phyloP scores from a whole-genome alignment of 2,329 filamentous ascomycete species.

The Pyrenophora tritici-repentis region DNA sequence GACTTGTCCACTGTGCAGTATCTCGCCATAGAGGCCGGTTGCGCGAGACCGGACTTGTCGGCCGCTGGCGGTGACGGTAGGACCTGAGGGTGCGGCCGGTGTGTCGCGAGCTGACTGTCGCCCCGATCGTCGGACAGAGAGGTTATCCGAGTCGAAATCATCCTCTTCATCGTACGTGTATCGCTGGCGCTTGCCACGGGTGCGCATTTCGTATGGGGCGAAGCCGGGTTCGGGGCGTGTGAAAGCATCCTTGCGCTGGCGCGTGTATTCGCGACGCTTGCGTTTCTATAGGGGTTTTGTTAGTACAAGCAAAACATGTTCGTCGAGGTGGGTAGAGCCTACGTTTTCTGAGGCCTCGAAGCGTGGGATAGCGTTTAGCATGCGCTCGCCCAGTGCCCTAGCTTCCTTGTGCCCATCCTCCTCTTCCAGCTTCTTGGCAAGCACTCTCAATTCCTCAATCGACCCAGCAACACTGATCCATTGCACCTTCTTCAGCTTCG shows the following conservation, averaged over 20 bases:
- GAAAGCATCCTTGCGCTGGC: slow-evolving; percentile 84
- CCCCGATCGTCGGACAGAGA: slow-evolving; percentile 67
- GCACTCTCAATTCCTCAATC: slow-evolving; percentile 79
- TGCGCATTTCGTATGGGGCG: slow-evolving; percentile 94
- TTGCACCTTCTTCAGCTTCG: slow-evolving; percentile 72
- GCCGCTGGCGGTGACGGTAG: slow-evolving; percentile 78
- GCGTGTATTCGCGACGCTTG: slow-evolving; percentile 87
- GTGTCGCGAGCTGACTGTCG: slow-evolving; percentile 76
- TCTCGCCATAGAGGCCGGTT: slow-evolving; percentile 66
- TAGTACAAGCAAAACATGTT: slow-evolving; percentile 7
- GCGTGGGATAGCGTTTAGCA: slow-evolving; percentile 77
- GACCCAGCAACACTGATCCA: slow-evolving; percentile 94
- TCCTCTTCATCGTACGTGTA: slow-evolving; percentile 96
- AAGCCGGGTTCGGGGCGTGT: slow-evolving; percentile 85
- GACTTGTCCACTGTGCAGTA: slow-evolving; percentile 60
- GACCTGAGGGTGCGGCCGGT: slow-evolving; percentile 69
- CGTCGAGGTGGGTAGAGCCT: slow-evolving; percentile 18
- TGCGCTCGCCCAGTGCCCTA: slow-evolving; percentile 75
- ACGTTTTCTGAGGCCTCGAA: slow-evolving; percentile 95
- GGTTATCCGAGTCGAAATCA: slow-evolving; percentile 70
- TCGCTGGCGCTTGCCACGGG: slow-evolving; percentile 91
- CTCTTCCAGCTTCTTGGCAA: slow-evolving; percentile 76
- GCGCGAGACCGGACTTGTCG: slow-evolving; percentile 75
- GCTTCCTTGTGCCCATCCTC: slow-evolving; percentile 83
- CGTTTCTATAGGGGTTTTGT: slow-evolving; percentile 69